Evolutionary conservation across 192 early-diverging fungal species (phyloP).

Genomic region (Coemansia sp.): DNA sequence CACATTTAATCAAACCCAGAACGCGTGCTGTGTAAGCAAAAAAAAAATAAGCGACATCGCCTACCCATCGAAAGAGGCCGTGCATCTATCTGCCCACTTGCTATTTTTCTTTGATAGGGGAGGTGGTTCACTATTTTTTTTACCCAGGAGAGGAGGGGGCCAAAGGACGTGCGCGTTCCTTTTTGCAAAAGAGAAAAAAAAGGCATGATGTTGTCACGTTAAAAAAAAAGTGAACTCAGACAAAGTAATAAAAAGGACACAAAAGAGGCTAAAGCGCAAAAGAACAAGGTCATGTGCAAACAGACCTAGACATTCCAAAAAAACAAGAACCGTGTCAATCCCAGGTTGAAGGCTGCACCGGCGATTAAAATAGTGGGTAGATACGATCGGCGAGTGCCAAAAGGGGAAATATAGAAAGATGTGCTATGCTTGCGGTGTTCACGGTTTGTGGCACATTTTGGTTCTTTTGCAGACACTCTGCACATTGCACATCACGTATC

Average conservation of each 20-base stretch:
- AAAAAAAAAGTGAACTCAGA: background rate
- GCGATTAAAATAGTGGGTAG: background rate
- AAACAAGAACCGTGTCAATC: background rate
- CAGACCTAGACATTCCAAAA: background rate
- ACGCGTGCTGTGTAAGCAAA: background rate
- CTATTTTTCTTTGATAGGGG: too few relatives aligned
- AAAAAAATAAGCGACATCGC: background rate
- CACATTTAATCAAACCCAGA: background rate
- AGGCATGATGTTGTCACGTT: background rate
- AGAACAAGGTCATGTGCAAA: constrained; percentile 3
- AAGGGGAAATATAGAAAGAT: background rate
- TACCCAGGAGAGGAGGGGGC: too few relatives aligned
- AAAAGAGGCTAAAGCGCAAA: constrained; percentile 1
- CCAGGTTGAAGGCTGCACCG: background rate
- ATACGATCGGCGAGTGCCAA: background rate
- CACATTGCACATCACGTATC: background rate
- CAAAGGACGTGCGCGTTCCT: background rate
- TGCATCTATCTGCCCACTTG: background rate
- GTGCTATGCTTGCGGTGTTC: constrained; percentile 1
- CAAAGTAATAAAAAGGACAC: constrained; percentile 1
- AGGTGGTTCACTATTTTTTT: too few relatives aligned
- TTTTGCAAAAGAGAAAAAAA: background rate
- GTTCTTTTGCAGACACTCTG: background rate
- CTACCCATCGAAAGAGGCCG: background rate
- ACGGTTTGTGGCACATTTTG: constrained; percentile 2